phyloP scores from a whole-genome alignment of 2,329 filamentous ascomycete species.

The Elsinoe necatrix region DNA sequence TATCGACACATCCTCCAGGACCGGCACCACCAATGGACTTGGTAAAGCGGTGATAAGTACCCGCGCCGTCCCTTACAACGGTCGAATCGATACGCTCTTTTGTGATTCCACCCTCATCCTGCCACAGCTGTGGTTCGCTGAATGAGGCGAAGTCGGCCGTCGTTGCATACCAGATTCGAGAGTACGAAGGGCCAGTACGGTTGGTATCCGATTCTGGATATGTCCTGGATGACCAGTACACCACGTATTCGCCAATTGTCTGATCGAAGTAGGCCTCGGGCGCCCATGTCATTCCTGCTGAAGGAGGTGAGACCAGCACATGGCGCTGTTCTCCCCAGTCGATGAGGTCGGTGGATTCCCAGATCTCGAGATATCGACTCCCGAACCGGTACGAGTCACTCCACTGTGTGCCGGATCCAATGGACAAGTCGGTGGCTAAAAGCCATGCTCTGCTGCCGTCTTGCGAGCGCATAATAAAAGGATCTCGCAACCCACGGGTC shows the following conservation, averaged over 20 bases:
- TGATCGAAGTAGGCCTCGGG: conserved; percentile 46
- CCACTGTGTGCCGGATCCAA: conserved; percentile 48
- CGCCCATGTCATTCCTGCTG: conserved; percentile 48
- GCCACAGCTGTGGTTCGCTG: conserved; percentile 41
- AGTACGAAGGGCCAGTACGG: conserved; percentile 39
- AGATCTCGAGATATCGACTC: conserved; percentile 45
- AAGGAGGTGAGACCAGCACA: conserved; percentile 41
- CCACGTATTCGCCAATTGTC: conserved; percentile 34
- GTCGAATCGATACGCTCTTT: conserved; percentile 45
- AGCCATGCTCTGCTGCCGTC: conserved; percentile 47
- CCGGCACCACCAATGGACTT: conserved; percentile 44
- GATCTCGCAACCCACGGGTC: conserved; percentile 45
- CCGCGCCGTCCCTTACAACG: conserved; percentile 35
- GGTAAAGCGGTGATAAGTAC: conserved; percentile 45
- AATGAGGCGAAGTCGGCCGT: conserved; percentile 46
- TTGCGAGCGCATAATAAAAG: conserved; percentile 45
- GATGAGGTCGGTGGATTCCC: conserved; percentile 45
- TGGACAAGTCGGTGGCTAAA: conserved; percentile 47
- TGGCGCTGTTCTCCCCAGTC: conserved; percentile 47
- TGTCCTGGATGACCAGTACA: conserved; percentile 43
- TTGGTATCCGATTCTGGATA: conserved; percentile 36
- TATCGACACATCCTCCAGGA: conserved; percentile 45
- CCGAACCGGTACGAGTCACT: conserved; percentile 39
- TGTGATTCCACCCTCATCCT: conserved; percentile 41
- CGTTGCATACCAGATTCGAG: conserved; percentile 47